These are phyloP conservation scores for Exophiala aquamarina DNA, from an alignment of 2,329 filamentous ascomycete genomes.

Conservation along the genomic window DNA sequence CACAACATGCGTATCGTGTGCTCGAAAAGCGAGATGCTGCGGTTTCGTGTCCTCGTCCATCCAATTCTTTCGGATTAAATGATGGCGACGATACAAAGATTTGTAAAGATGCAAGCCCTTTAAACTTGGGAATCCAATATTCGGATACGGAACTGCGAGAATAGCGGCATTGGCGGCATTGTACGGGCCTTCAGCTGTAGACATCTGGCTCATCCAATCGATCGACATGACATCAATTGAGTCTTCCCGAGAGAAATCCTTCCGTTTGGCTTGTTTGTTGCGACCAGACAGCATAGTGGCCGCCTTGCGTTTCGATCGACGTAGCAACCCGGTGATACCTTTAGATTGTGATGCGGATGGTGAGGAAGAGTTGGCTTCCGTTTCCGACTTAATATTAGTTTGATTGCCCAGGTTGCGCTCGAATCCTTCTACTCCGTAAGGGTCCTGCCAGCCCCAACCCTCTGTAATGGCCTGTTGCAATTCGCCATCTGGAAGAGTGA, in stretches of 20 bases:
- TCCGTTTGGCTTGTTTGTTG: constrained; percentile 58
- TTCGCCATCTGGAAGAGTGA: constrained; percentile 74
- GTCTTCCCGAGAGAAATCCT: constrained; percentile 48
- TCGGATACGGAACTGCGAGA: constrained; percentile 75
- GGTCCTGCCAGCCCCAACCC: constrained; percentile 98
- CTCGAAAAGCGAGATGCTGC: constrained; percentile 91
- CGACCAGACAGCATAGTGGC: constrained; percentile 44
- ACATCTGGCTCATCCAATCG: constrained; percentile 48
- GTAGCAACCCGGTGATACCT: constrained; percentile 26
- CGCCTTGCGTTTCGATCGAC: constrained; percentile 49
- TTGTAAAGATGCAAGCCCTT: constrained; percentile 91
- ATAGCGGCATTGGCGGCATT: constrained; percentile 85
- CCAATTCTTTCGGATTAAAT: constrained; percentile 89
- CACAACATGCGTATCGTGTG: constrained; percentile 92
- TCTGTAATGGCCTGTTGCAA: constrained; percentile 81
- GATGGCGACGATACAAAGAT: constrained; percentile 88
- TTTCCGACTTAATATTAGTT: constrained; percentile 39
- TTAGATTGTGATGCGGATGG: constrained; percentile 15
- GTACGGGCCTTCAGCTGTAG: constrained; percentile 74
- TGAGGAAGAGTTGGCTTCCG: constrained; percentile 28
- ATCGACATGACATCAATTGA: constrained; percentile 39
- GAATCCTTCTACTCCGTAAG: constrained; percentile 69
- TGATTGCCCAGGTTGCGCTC: constrained; percentile 75
- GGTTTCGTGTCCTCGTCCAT: constrained; percentile 81
- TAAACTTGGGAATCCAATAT: constrained; percentile 74